These are phyloP conservation scores for Gracilaria domingensis DNA, from an alignment of 23 red algal species.

Conservation along the genomic window DNA sequence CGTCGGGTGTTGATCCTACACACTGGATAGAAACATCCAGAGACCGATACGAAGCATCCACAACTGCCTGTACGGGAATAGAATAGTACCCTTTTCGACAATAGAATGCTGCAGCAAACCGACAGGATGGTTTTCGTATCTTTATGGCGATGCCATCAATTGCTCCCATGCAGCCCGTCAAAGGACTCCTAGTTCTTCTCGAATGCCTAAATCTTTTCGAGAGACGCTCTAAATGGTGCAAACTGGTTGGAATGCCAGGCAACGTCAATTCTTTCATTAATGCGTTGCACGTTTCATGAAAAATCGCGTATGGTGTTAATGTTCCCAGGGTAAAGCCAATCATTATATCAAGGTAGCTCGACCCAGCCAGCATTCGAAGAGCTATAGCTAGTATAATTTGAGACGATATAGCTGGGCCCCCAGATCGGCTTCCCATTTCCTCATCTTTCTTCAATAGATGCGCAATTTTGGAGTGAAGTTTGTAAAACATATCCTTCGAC, in stretches of 20 bases:
- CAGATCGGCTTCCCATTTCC: not conserved
- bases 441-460: conserved; percentile 19
- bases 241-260: not conserved
- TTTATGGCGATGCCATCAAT: conserved; percentile 14
- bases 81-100: not conserved
- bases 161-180: not conserved
- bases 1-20: conserved; percentile 27
- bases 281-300: conserved; percentile 1
- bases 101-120: not conserved
- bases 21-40: conserved; percentile 10
- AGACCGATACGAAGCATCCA: conserved; percentile 20
- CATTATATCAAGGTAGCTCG: conserved; percentile 23
- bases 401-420: not conserved
- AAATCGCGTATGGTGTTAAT: no score
- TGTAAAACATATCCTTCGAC: not conserved
- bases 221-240: not conserved
- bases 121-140: conserved; percentile 15
- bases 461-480: not conserved
- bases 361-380: conserved; percentile 21
- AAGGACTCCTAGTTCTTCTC: not conserved
- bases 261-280: not conserved
- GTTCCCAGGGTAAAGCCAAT: no score
- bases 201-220: not conserved
- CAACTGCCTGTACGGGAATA: not conserved
- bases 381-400: conserved; percentile 24